Conservation (phyloP, 192 early-diverging fungal genomes). For the Neocallimastix lanati region DNA sequence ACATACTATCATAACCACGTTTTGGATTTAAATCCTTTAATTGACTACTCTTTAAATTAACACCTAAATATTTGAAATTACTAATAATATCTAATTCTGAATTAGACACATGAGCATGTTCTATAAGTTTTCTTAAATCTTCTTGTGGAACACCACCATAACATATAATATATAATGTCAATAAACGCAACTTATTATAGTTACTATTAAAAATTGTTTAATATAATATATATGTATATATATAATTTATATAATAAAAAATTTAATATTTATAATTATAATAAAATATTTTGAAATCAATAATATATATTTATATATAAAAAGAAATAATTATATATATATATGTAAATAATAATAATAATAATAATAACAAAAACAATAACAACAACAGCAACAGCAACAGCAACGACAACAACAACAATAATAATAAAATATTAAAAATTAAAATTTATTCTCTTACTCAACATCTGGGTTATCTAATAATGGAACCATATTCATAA, state of each 20-base stretch:
- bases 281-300: no score
- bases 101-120: constrained; percentile 46
- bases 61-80: constrained; percentile 48
- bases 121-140: constrained; percentile 46
- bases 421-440: background rate
- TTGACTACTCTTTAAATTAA: constrained; percentile 17
- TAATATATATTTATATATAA: no score
- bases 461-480: constrained; percentile 45
- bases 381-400: no score
- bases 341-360: no score
- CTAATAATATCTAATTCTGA: constrained; percentile 62
- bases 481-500: constrained; percentile 57
- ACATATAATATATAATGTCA: constrained; percentile 66
- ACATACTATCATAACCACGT: constrained; percentile 1
- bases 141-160: constrained; percentile 56
- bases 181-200: constrained; percentile 53
- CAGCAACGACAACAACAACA: no score
- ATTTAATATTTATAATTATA: no score
- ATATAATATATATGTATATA: no score
- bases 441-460: constrained; percentile 9
- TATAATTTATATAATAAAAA: no score
- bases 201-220: constrained; percentile 23
- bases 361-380: no score
- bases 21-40: background rate
- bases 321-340: no score